Evolutionary conservation across 306 rosid species (phyloP).

Genomic region (Dalbergia oliveri): DNA sequence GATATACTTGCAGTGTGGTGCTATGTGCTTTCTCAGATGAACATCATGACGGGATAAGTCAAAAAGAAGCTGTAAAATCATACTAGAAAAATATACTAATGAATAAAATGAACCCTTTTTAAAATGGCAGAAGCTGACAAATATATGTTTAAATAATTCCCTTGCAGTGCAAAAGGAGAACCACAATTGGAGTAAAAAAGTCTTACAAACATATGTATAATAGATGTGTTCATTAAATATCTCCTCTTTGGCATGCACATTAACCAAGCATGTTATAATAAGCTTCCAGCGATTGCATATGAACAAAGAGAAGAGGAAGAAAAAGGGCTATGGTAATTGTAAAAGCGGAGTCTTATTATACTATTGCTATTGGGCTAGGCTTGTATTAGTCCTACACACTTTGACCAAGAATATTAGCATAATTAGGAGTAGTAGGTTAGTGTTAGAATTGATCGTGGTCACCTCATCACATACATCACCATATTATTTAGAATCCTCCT

Average conservation of each 20-base stretch:
- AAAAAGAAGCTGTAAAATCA: conserved; percentile 74
- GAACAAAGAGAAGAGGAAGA: neutral
- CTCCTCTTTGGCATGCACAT: neutral
- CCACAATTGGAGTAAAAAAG: neutral
- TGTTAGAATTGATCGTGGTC: neutral
- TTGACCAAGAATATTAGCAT: neutral
- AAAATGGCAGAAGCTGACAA: neutral
- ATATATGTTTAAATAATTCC: neutral
- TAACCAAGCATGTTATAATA: neutral
- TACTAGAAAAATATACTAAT: conserved; percentile 34
- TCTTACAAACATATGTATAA: neutral
- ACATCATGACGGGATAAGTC: conserved; percentile 82
- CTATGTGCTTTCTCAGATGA: conserved; percentile 81
- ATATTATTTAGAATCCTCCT: neutral
- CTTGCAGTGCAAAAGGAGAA: neutral
- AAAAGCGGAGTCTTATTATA: neutral
- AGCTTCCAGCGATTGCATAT: too few species aligned
- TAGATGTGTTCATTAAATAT: neutral
- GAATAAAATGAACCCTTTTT: conserved; percentile 41
- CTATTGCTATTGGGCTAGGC: neutral
- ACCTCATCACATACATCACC: neutral
- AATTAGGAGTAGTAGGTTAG: neutral
- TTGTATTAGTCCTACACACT: neutral
- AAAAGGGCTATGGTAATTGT: neutral
- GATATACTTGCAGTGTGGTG: conserved; percentile 72